A percentile compares a stretch with the other conserved stretches of the same genome.
These are phyloP conservation scores for Aquilaria yunnanensis DNA, from an alignment of 345 rosid species.

Conservation along the genomic window DNA sequence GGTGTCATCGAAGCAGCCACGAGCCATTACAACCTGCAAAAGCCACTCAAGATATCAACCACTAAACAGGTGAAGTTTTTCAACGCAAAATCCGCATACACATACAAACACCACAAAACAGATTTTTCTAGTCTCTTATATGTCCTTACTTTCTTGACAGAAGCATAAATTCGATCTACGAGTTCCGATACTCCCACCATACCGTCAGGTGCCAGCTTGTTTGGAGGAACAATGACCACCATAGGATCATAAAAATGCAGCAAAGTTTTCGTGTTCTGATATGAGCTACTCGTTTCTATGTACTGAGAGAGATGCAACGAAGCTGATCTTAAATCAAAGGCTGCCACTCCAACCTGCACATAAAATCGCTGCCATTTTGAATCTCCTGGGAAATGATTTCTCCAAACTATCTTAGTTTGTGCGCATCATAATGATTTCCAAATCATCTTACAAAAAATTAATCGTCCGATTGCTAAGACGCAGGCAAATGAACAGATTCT, in stretches of 20 bases:
- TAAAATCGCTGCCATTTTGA: not conserved
- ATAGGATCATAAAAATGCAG: conserved; percentile 78
- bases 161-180: conserved; percentile 55
- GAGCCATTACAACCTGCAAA: conserved; percentile 72
- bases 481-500: not conserved
- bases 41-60: conserved; percentile 4
- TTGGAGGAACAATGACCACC: conserved; percentile 78
- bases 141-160: conserved; percentile 66
- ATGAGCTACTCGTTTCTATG: conserved; percentile 92
- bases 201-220: conserved; percentile 76
- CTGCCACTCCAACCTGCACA: conserved; percentile 87
- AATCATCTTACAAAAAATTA: too few species aligned
- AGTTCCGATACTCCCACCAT: conserved; percentile 91
- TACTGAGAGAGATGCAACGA: conserved; percentile 91
- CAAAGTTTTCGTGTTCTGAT: conserved; percentile 84
- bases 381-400: not conserved
- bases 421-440: too few species aligned
- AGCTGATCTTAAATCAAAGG: conserved; percentile 88
- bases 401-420: not conserved
- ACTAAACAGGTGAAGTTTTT: conserved; percentile 5
- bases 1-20: conserved; percentile 95
- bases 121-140: conserved; percentile 1
- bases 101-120: not conserved
- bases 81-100: not conserved
- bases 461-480: not conserved